Evolutionary conservation across 768 basidiomycete species (phyloP).

Genomic region (Boletus bicolor): DNA sequence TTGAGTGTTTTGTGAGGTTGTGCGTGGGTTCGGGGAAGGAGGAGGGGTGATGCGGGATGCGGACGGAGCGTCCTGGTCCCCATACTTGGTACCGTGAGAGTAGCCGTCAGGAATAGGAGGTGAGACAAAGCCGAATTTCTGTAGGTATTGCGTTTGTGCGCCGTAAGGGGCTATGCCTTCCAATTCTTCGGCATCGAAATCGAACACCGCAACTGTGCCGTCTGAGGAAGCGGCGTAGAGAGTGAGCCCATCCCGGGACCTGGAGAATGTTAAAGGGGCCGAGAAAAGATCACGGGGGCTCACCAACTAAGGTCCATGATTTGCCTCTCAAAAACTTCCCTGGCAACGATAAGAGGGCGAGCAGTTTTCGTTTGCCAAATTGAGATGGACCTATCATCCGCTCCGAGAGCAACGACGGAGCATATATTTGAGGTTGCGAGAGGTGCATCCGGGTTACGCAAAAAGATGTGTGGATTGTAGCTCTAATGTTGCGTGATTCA

Average conservation of each 20-base stretch:
- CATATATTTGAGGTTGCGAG: constrained; percentile 82
- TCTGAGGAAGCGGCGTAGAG: constrained; percentile 96
- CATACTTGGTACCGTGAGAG: constrained; percentile 46
- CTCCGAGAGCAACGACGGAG: constrained; percentile 89
- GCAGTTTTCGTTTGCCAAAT: constrained; percentile 96
- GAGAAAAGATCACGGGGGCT: constrained; percentile 21
- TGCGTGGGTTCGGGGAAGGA: constrained; percentile 41
- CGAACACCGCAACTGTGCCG: constrained; percentile 87
- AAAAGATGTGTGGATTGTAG: constrained; percentile 96
- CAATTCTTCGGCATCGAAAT: constrained; percentile 75
- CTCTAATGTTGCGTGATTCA: constrained; percentile 9
- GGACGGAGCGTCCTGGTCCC: constrained; percentile 21
- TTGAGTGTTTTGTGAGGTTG: constrained; percentile 32
- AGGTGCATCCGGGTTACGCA: constrained; percentile 65
- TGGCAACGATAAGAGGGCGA: constrained; percentile 86
- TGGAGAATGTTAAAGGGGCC: constrained; percentile 30
- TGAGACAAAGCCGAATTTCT: constrained; percentile 72
- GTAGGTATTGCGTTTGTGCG: constrained; percentile 75
- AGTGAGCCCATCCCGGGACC: constrained; percentile 90
- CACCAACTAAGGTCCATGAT: constrained; percentile 96
- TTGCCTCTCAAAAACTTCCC: constrained; percentile 91
- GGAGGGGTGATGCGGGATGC: constrained; percentile 43
- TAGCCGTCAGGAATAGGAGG: constrained; percentile 70
- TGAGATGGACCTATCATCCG: constrained; percentile 90
- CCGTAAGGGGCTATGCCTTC: constrained; percentile 75